These are phyloP conservation scores for Meyerozyma elateridarum DNA, from an alignment of 1,139 yeast genomes.

Conservation along the genomic window DNA sequence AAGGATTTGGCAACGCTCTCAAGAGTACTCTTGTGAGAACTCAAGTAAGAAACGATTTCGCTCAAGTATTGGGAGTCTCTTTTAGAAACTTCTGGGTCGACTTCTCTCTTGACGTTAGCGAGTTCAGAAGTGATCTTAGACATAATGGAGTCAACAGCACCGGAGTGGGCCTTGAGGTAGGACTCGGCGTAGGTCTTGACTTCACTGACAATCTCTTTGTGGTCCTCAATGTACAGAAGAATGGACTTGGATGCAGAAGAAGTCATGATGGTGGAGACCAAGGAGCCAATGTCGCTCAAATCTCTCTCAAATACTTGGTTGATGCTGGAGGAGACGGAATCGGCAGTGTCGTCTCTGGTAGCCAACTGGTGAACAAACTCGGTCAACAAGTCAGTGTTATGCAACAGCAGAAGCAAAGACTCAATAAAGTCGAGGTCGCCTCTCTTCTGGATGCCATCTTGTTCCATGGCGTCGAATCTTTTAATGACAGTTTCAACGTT, in stretches of 20 bases:
- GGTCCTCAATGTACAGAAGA: neutral
- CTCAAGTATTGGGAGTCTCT: conserved; percentile 20
- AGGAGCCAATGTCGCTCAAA: neutral
- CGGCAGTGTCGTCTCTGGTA: conserved; percentile 4
- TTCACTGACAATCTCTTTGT: neutral
- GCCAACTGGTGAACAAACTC: conserved; percentile 17
- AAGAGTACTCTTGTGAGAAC: conserved; percentile 20
- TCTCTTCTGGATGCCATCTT: conserved; percentile 9
- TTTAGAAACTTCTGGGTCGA: conserved; percentile 10
- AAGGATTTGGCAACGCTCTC: conserved; percentile 19
- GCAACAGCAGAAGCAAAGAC: conserved; percentile 13
- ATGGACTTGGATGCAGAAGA: conserved; percentile 1
- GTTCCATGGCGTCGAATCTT: conserved; percentile 6
- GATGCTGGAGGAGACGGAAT: conserved; percentile 4
- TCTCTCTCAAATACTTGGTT: conserved; percentile 2
- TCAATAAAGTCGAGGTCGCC: conserved; percentile 13
- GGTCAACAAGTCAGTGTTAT: conserved; percentile 14
- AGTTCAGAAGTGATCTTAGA: neutral
- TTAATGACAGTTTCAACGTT: conserved; percentile 2
- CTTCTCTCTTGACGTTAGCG: conserved; percentile 4
- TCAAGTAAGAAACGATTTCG: conserved; percentile 19
- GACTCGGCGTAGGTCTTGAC: neutral
- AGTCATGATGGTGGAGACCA: neutral
- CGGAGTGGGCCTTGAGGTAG: neutral
- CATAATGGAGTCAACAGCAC: neutral